Evolutionary conservation across 202 grass and related monocot genomes (phyloP).

Genomic region (Musa balbisiana): DNA sequence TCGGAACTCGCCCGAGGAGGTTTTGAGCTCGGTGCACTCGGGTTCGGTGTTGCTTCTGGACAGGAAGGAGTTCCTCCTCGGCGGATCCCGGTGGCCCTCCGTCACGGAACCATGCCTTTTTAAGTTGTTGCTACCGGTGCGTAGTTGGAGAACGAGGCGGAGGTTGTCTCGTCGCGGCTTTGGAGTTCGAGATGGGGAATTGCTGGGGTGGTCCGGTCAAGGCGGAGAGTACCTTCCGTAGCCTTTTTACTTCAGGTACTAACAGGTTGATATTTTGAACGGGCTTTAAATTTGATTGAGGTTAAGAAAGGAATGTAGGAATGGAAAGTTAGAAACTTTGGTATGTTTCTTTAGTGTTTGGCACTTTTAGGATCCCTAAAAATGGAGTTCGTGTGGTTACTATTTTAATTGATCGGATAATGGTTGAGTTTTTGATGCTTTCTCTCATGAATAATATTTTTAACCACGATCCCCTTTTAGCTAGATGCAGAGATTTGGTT

Average conservation of each 20-base stretch:
- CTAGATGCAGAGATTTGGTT: not conserved
- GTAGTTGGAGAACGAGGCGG: conserved; percentile 11
- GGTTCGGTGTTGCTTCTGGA: no score
- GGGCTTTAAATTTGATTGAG: no score
- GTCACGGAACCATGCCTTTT: no score
- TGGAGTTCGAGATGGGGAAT: conserved; percentile 45
- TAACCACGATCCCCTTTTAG: not conserved
- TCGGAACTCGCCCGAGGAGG: not conserved
- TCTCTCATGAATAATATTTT: not conserved
- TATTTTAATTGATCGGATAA: not conserved
- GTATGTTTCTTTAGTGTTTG: not conserved
- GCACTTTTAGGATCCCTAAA: not conserved
- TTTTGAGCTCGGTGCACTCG: not conserved
- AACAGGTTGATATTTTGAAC: not conserved
- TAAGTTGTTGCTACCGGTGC: no score
- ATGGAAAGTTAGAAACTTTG: not conserved
- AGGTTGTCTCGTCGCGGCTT: not conserved
- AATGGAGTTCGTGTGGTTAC: not conserved
- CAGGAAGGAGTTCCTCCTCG: not conserved
- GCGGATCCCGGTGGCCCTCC: no score
- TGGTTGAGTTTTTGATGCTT: not conserved
- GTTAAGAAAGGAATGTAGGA: not conserved
- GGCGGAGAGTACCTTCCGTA: conserved; percentile 43
- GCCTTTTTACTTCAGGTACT: conserved; percentile 39
- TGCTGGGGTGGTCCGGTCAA: conserved; percentile 66